A percentile compares a stretch with the other conserved stretches of the same genome.
These are phyloP conservation scores for Neurospora sp. DNA, from an alignment of 495 filamentous ascomycete species.

Conservation along the genomic window DNA sequence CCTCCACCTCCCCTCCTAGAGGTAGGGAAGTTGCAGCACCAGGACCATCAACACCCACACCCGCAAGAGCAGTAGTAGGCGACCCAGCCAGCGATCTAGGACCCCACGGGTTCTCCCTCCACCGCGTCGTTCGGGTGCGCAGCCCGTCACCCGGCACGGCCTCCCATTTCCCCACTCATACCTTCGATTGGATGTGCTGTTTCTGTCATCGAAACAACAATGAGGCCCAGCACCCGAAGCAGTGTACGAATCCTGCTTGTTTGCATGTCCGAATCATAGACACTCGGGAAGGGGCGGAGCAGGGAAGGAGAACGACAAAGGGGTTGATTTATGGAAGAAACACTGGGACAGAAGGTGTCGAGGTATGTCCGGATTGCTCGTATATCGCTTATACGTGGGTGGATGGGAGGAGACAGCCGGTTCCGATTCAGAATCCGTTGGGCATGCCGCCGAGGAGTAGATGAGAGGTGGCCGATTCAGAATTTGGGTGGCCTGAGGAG, in stretches of 20 bases:
- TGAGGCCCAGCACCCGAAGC: not conserved
- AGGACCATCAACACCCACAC: not conserved
- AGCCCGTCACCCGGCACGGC: not conserved
- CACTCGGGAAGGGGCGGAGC: not conserved
- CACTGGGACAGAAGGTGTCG: not conserved
- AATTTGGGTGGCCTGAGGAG: no score
- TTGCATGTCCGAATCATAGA: not conserved
- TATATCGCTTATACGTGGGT: not conserved
- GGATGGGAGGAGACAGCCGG: not conserved
- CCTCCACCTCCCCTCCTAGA: not conserved
- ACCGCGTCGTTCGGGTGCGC: not conserved
- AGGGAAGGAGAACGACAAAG: not conserved
- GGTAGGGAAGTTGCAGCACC: not conserved
- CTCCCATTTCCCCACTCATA: not conserved
- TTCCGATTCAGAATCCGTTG: not conserved
- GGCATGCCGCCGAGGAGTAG: not conserved
- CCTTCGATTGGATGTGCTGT: not conserved
- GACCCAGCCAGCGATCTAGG: not conserved
- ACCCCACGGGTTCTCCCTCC: not conserved
- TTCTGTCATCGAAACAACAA: not conserved
- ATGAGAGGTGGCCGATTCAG: no score
- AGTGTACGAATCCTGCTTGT: not conserved
- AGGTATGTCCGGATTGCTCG: not conserved
- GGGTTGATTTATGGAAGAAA: not conserved
- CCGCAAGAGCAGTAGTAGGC: not conserved